Evolutionary conservation across 805 yeast genomes (phyloP), one percentile per base, ranked within the genome.

Genomic region (Kodamaea jinghongensis): DNA sequence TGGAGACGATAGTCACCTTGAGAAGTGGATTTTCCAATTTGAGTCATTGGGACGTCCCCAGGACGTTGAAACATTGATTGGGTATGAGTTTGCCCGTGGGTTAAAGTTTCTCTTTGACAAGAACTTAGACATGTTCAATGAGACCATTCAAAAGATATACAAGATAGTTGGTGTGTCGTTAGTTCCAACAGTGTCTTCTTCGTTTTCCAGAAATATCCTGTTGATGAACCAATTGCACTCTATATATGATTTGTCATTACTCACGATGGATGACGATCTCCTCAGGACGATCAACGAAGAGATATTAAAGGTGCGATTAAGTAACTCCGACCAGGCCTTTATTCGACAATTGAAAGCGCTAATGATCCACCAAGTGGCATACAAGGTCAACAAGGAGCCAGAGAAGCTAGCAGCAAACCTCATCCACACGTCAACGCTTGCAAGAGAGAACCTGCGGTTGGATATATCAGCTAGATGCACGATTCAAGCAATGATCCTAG

Each of bases 381-480:
- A 43, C 40, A 48, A 48, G 33, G 50, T 42, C 31, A 47, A 29
- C 2, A 43, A 54, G 6, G 46, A 57, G 1, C 68, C 68, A 34
- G 54, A 72, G 8, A 75, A 77, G 31, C 49, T 54, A 4, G 54
- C 68, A 6, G 69, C 74, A 17, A 71, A 81, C 0, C 78, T 81
- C 63, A 63, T 86, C 13, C 62, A 71, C 14, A 73, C 82, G 25
- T 80, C 96, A 0, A 67, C 70, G 35, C 65, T 84, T 16, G 80
- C 95, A 4, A 64, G 96, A 36, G 73, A 78, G 41, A 79, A 81
- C 43, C 76, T 79, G 7, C 73, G 90, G 43, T 63, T 82, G 2
- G 93, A 86, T 50, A 69, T 87, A 28, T 83, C 96, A 0, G 79
- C 87, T 2, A 74, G 80, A 14, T 72, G 81, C 6, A 75, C 84